These are phyloP conservation scores for Xylaria sp. DNA, from an alignment of 2,329 filamentous ascomycete genomes.

Conservation along the genomic window DNA sequence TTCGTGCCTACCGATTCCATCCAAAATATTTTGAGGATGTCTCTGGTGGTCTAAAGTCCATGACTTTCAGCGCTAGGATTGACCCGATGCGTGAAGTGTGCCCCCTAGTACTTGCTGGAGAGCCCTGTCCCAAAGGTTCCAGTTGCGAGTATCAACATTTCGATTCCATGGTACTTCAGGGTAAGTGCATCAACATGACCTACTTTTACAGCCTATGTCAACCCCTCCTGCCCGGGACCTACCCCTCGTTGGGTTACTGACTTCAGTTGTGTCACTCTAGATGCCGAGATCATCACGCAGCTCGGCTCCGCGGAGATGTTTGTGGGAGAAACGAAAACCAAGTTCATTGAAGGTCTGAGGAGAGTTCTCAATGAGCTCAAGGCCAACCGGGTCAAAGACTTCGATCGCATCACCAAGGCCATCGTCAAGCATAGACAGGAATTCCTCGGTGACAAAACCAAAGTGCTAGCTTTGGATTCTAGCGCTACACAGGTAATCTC, in stretches of 20 bases:
- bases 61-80: constrained; percentile 94
- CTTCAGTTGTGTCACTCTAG: constrained; percentile 54
- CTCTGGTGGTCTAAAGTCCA: constrained; percentile 78
- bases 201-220: constrained; percentile 1
- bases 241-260: constrained; percentile 56
- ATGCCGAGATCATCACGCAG: constrained; percentile 75
- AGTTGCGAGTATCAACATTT: constrained; percentile 84
- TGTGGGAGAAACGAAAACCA: constrained; percentile 63
- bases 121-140: constrained; percentile 71
- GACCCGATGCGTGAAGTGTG: constrained; percentile 77
- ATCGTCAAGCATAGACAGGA: constrained; percentile 71
- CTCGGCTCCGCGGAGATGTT: constrained; percentile 71
- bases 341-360: constrained; percentile 67
- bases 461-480: constrained; percentile 64
- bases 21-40: constrained; percentile 74
- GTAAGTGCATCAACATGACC: constrained; percentile 61
- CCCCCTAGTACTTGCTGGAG: constrained; percentile 72
- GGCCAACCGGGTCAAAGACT: constrained; percentile 66
- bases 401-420: constrained; percentile 67
- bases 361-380: constrained; percentile 66
- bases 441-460: constrained; percentile 68
- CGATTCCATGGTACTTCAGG: constrained; percentile 70
- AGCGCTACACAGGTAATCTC: constrained; percentile 44
- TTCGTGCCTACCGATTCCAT: constrained; percentile 90
- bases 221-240: constrained; percentile 39